phyloP scores from a whole-genome alignment of 2,329 filamentous ascomycete species.

The Sporothrix inflata region DNA sequence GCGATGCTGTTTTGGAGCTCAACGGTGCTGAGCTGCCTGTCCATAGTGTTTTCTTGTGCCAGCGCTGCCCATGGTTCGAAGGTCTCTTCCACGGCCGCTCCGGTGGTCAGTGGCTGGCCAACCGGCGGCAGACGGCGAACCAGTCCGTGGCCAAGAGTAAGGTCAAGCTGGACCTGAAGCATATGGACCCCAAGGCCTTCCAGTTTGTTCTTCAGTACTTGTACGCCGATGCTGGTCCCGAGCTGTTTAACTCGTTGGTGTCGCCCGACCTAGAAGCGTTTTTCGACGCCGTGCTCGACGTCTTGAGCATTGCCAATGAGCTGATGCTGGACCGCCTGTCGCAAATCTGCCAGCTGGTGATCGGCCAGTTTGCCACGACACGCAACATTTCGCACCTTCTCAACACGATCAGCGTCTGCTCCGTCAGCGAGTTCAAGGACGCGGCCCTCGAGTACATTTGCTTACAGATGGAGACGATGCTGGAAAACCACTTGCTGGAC shows the following conservation, averaged over 20 bases:
- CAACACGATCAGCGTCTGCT: conserved; percentile 83
- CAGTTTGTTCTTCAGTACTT: conserved; percentile 77
- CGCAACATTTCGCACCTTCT: conserved; percentile 85
- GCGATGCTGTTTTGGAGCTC: conserved; percentile 78
- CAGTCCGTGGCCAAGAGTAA: conserved; percentile 40
- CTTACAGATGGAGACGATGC: conserved; percentile 85
- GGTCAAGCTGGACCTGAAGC: conserved; percentile 78
- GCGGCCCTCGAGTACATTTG: conserved; percentile 89
- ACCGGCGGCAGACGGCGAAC: conserved; percentile 57
- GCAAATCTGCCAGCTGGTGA: conserved; percentile 82
- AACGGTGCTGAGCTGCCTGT: conserved; percentile 71
- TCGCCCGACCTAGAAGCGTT: conserved; percentile 77
- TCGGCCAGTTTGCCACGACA: conserved; percentile 82
- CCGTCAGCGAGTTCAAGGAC: conserved; percentile 83
- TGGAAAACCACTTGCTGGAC: conserved; percentile 86
- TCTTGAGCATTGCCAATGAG: conserved; percentile 88
- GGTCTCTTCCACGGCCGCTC: conserved; percentile 89
- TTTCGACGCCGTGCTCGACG: conserved; percentile 85
- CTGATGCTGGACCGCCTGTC: conserved; percentile 91
- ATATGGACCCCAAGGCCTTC: conserved; percentile 75
- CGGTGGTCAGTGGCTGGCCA: conserved; percentile 78
- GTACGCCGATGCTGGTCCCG: conserved; percentile 79
- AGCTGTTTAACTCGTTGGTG: conserved; percentile 79
- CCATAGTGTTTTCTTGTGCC: conserved; percentile 79
- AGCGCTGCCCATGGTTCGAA: conserved; percentile 89